Base-by-base conservation (phyloP, 2,329 filamentous ascomycete species). In the Beauveria sp. region DNA sequence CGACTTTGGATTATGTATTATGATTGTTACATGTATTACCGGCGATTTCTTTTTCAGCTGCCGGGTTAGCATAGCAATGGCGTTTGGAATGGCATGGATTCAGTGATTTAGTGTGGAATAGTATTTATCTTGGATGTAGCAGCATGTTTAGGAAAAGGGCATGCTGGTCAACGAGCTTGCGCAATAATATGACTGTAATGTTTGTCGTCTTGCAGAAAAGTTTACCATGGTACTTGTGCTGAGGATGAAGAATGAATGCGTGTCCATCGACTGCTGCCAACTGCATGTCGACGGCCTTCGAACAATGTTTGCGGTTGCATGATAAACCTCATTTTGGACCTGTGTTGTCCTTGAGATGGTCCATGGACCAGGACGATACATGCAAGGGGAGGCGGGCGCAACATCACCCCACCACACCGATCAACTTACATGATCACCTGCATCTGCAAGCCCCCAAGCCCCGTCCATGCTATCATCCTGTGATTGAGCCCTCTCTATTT, bases 1-100 rank as follows among this genome's bases (percentile, higher is more conserved):
- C 43, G 41, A 54, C 48, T 59, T 59, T 59, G 56, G 56, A 46
- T 51, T 59, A 59, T 59, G 58, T 54, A 54, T 60, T 60, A 60
- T 60, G 58, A 60, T 60, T 54, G 55, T 51, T 47, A 43, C 22
- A 41, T 57, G 48, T 54, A 60, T 54, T 40, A n/a, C 28, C 50
- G 58, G 58, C 51, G 30, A 40, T 34, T 10, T n/a, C 3, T 37
- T 48, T 48, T 54, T 54, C 30, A 40, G 28, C 58, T 60, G 50
- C 41, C 58, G 58, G 50, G 28, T 24, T 34, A 47, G 58, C 58
- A 60, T 60, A 60, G 58, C 58, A 54, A 47, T 48, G 58, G 58
- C 41, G 58, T 60, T 60, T 22, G 58, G 58, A 41, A 48, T 30
- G 47, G 37, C 24, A 51, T 30, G 55, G 34, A 30, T 50, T 58